phyloP scores from a whole-genome alignment of 371 early-diverging fungal genomes.

The Mortierella sp. region DNA sequence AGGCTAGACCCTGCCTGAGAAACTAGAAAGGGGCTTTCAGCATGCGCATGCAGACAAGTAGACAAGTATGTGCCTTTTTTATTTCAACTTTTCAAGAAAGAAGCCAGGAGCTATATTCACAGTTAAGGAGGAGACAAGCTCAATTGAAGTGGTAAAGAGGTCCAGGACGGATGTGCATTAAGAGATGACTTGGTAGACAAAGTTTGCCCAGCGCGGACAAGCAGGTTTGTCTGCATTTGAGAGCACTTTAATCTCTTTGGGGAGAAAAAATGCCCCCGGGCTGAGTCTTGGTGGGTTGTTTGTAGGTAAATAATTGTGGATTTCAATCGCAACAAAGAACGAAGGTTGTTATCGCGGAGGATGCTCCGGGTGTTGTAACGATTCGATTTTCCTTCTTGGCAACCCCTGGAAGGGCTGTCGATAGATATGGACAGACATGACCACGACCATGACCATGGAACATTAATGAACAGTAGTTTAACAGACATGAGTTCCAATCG shows the following conservation, averaged over 20 bases:
- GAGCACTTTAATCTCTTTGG: not conserved
- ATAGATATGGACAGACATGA: too few relatives aligned
- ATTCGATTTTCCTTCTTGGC: not conserved
- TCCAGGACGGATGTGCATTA: not conserved
- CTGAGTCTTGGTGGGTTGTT: not conserved
- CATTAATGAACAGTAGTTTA: too few relatives aligned
- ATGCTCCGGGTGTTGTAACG: conserved; percentile 1
- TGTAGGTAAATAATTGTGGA: not conserved
- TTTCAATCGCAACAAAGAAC: not conserved
- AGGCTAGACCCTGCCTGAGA: not conserved
- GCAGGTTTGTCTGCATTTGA: not conserved
- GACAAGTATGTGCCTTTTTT: not conserved
- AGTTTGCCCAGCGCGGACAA: conserved; percentile 9
- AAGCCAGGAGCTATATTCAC: not conserved
- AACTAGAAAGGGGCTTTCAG: not conserved
- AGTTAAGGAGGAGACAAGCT: not conserved
- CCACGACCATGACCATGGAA: too few relatives aligned
- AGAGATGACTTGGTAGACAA: not conserved
- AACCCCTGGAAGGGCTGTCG: too few relatives aligned
- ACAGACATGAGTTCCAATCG: too few relatives aligned
- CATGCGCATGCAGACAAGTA: not conserved
- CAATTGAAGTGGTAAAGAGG: too few relatives aligned
- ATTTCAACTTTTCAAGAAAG: not conserved
- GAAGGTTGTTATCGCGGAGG: not conserved
- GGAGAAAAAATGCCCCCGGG: not conserved